These are phyloP conservation scores for Rhodotorula sphaerocarpa DNA, from an alignment of 768 basidiomycete genomes.

Conservation along the genomic window DNA sequence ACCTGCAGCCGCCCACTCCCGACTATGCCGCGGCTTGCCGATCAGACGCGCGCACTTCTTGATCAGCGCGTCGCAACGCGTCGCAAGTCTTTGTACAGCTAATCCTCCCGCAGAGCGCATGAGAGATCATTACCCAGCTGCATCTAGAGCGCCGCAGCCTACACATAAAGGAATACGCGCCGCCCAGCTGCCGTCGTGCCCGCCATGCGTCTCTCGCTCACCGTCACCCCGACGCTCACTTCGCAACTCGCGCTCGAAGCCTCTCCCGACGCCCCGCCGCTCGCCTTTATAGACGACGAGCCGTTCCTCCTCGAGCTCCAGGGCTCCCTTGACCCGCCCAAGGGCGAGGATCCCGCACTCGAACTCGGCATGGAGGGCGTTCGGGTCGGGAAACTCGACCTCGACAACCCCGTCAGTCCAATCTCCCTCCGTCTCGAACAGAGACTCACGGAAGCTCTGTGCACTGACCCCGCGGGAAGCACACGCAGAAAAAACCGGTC, in stretches of 20 bases:
- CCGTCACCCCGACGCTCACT: background rate
- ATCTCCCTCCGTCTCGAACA: no score
- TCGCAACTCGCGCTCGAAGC: background rate
- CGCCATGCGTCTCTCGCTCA: constrained; percentile 3
- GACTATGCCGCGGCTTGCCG: no score
- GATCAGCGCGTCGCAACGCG: no score
- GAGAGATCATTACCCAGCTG: no score
- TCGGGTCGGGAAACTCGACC: constrained; percentile 35
- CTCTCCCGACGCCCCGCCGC: constrained; percentile 14
- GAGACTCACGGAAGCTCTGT: background rate
- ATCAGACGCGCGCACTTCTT: no score
- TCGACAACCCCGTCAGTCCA: constrained; percentile 32
- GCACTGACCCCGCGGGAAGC: no score
- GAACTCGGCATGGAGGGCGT: constrained; percentile 13
- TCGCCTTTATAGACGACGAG: constrained; percentile 35
- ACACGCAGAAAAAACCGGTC: constrained; percentile 31
- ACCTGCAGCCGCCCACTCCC: no score
- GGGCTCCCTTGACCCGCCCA: constrained; percentile 31
- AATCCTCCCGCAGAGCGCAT: no score
- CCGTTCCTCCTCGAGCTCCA: constrained; percentile 39
- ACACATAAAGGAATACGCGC: no score
- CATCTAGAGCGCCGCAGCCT: no score
- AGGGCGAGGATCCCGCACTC: background rate
- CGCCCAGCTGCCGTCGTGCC: no score
- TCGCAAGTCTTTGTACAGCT: no score